Evolutionary conservation across 768 basidiomycete genomes (phyloP), one percentile per base, ranked within the genome.

Genomic region (Suillus decipiens): DNA sequence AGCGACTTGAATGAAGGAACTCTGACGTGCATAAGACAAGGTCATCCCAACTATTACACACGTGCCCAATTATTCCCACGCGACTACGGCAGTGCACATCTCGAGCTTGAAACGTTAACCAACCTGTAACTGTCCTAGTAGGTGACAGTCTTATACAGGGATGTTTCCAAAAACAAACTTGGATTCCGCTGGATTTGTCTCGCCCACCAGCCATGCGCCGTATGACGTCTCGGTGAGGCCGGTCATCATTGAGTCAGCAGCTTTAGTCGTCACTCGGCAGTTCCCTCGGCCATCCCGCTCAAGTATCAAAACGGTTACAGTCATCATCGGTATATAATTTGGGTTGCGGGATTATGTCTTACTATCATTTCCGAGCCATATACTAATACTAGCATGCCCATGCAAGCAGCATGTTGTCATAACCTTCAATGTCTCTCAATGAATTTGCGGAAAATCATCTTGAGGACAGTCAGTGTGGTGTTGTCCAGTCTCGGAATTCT

Each of bases 1-100:
- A 36, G 7, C 17, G 24, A 39, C 55, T 56, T 39, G 22, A 39
- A 47, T 6, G 48, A 48, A 48, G n/a, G 31, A 51, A 24, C 47
- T 48, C 14, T 48, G 47, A 48, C 54, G 9, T 57, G 17, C 24
- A 28, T 36, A 17, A 36, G 24, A 56, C 55, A 56, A 56, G 22
- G 8, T 36, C 34, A 22, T 55, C n/a, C 33, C 24, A 57, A 57
- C 37, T 53, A 57, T 24, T 53, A 53, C 28, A 57, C 56, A 57
- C 56, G 56, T 57, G 56, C 7, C 17, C 6, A 41, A 41, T 19
- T 41, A 57, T 37, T 57, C 56, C 5, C 56, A 57, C 56, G 56
- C 17, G 19, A 2, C 51, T 11, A 33, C 10, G 31, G 50, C 31
- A 15, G 50, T 51, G 28, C 48, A 50, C 36, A 37, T 12, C 36